Base-by-base conservation (phyloP, 805 yeast genomes). In the Debaryomyces tyrocola region DNA sequence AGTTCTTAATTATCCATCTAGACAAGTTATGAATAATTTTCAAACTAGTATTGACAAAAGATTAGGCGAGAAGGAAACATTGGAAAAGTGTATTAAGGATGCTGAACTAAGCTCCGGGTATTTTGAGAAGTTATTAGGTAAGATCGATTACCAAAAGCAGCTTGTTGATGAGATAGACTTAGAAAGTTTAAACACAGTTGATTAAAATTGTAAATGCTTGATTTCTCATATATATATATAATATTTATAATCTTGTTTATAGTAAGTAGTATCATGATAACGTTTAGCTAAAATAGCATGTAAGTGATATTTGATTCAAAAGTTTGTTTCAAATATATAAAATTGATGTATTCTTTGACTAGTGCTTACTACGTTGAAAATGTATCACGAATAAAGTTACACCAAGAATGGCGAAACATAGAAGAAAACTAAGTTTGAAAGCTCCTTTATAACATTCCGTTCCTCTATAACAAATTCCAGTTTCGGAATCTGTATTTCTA, bases 1-100 rank as follows among this genome's bases (percentile, higher is more conserved):
- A 55, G 96, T 94, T 2, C 73, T 94, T 56, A 81, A 79, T 57
- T 84, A 77, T 58, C 98, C 98, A 5, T 78, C 88, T 0, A 82
- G 90, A 53, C 96, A 90, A 58, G 88, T 94, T 4, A 79, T 85
- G 54, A 78, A 80, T 37, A 79, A 80, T 39, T 80, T 87, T 66
- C 91, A 87, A 55, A 69, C 82, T 0, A 65, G 79, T 40, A 74
- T 89, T 34, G 94, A 87, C 51, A 75, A 78, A 54, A 77, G 83
- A 48, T 75, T 77, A 12, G 64, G 74, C 3, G 79, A 81, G 59
- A 83, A 86, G 59, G 80, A 79, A 43, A 79, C 77, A 49, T 66
- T 83, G 36, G 75, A 80, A 47, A 66, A 63, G 9, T 73, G 76
- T 24, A 74, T 84, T 39, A 73, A 75, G 41, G 77, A 77, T 44